phyloP scores from a whole-genome alignment of 441 rosid species.

The Gossypium davidsonii region DNA sequence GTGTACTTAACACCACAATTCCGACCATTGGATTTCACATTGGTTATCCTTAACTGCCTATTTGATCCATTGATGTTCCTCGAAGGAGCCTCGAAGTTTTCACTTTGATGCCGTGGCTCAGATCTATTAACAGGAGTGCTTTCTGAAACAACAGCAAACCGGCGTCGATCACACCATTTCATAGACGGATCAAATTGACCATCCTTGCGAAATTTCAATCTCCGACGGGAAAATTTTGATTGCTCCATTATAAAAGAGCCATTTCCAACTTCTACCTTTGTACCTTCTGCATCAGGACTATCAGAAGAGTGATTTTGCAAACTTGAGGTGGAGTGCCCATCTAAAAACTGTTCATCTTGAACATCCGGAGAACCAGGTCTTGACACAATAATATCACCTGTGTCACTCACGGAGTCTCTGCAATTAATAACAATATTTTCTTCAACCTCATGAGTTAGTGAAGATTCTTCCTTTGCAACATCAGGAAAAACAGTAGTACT shows the following conservation, averaged over 20 bases:
- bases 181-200: constrained; percentile 40
- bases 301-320: constrained; percentile 32
- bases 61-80: constrained; percentile 47
- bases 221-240: constrained; percentile 44
- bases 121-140: constrained; percentile 44
- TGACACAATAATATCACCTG: constrained; percentile 40
- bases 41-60: constrained; percentile 43
- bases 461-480: constrained; percentile 42
- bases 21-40: constrained; percentile 42
- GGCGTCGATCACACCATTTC: constrained; percentile 59
- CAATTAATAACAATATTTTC: constrained; percentile 30
- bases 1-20: constrained; percentile 44
- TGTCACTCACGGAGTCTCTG: constrained; percentile 40
- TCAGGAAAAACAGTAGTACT: constrained; percentile 29
- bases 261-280: constrained; percentile 43
- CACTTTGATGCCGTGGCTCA: constrained; percentile 50
- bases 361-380: constrained; percentile 26
- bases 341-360: constrained; percentile 2
- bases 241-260: constrained; percentile 44
- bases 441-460: constrained; percentile 40
- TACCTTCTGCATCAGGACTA: constrained; percentile 43
- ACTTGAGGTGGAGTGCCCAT: constrained; percentile 8
- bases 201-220: constrained; percentile 52
- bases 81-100: constrained; percentile 47
- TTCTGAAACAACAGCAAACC: constrained; percentile 42